Evolutionary conservation across 768 basidiomycete genomes (phyloP).

Genomic region (Leccinum imitatum): DNA sequence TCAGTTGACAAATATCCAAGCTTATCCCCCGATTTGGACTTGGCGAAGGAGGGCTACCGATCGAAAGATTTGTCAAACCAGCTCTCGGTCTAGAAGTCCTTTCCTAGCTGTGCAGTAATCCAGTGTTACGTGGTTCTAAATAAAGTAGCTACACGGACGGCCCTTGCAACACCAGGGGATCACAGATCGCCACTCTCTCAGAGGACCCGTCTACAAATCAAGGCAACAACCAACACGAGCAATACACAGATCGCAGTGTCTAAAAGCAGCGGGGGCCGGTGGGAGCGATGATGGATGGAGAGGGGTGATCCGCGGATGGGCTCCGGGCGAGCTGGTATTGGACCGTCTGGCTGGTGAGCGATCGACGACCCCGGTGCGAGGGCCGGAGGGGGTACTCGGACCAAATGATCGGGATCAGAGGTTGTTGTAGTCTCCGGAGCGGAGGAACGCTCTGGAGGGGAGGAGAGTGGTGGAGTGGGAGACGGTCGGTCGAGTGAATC

Average conservation of each 20-base stretch:
- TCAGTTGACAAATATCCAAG: slow-evolving; percentile 28
- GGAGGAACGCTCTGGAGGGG: slow-evolving; percentile 21
- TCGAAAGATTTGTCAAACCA: slow-evolving; percentile 11
- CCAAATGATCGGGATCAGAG: slow-evolving; percentile 17
- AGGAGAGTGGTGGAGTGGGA: slow-evolving; percentile 12
- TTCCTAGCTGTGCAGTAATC: slow-evolving; percentile 16
- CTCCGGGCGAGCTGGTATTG: slow-evolving; percentile 9
- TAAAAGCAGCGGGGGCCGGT: slow-evolving; percentile 58
- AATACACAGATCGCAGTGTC: slow-evolving; percentile 76
- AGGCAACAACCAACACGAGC: slow-evolving; percentile 63
- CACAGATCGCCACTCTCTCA: slow-evolving; percentile 31
- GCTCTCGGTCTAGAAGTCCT: background rate
- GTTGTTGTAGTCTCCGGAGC: slow-evolving; percentile 7
- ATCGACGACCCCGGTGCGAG: slow-evolving; percentile 11
- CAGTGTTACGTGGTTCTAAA: slow-evolving; percentile 4
- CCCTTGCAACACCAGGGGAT: slow-evolving; percentile 9
- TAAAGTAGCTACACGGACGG: slow-evolving; percentile 1
- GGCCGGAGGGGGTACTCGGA: slow-evolving; percentile 11
- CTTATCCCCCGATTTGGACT: slow-evolving; percentile 23
- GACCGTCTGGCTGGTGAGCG: slow-evolving; percentile 12
- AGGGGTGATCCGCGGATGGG: slow-evolving; percentile 20
- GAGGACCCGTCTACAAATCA: slow-evolving; percentile 61
- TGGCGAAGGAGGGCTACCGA: slow-evolving; percentile 9
- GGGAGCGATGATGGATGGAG: slow-evolving; percentile 19
- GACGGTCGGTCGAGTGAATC: slow-evolving; percentile 19